These are phyloP conservation scores for Metschnikowia similis DNA, from an alignment of 805 yeast species.

Conservation along the genomic window DNA sequence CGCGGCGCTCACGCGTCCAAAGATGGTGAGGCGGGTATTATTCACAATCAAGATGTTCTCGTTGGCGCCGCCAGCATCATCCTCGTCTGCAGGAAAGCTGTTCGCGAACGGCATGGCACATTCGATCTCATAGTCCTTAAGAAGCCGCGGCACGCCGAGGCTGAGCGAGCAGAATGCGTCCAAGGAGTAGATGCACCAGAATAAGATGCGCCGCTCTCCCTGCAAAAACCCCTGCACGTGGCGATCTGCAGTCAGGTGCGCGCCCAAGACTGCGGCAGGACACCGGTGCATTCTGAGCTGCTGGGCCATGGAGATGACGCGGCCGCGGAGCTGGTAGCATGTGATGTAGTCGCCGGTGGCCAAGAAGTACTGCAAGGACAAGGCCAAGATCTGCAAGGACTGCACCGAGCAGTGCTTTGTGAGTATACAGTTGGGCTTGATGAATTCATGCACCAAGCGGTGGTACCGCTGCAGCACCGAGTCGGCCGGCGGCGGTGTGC, in stretches of 20 bases:
- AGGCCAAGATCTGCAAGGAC: slow-evolving; percentile 62
- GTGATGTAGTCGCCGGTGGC: slow-evolving; percentile 71
- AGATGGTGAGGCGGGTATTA: slow-evolving; percentile 55
- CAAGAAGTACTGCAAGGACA: slow-evolving; percentile 67
- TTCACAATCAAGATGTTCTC: slow-evolving; percentile 58
- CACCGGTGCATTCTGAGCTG: slow-evolving; percentile 81
- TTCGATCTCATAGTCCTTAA: slow-evolving; percentile 79
- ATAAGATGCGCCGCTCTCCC: slow-evolving; percentile 75
- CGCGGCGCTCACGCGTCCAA: slow-evolving; percentile 63
- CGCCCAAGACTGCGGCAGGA: slow-evolving; percentile 78
- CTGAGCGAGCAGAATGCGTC: slow-evolving; percentile 73
- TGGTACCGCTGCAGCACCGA: slow-evolving; percentile 47
- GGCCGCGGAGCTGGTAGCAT: slow-evolving; percentile 71
- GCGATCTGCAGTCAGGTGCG: slow-evolving; percentile 26
- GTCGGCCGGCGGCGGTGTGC: slow-evolving; percentile 20
- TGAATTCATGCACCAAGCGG: slow-evolving; percentile 56
- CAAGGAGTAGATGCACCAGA: slow-evolving; percentile 78
- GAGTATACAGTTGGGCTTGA: slow-evolving; percentile 52
- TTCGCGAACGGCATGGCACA: slow-evolving; percentile 75
- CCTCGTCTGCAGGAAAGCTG: slow-evolving; percentile 33
- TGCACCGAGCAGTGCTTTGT: slow-evolving; percentile 60
- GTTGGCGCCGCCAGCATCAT: slow-evolving; percentile 34
- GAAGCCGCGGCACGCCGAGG: slow-evolving; percentile 76
- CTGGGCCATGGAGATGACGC: slow-evolving; percentile 77
- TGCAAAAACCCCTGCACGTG: slow-evolving; percentile 63